Evolutionary conservation across 2,329 filamentous ascomycete genomes (phyloP).

Genomic region (Fusarium anthophilum): DNA sequence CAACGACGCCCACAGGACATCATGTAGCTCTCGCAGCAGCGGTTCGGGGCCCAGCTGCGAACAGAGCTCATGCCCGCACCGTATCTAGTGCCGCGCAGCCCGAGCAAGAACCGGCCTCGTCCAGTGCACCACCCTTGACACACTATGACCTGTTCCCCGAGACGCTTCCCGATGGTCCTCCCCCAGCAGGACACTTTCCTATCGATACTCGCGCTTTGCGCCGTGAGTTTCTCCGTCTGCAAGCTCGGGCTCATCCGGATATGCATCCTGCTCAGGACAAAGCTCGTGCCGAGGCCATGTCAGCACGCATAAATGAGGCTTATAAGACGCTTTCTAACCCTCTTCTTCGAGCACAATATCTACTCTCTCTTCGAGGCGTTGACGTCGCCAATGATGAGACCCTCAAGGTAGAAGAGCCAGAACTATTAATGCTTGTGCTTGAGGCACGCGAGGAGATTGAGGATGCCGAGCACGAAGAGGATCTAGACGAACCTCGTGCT

Average conservation of each 20-base stretch:
- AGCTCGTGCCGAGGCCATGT: conserved; percentile 76
- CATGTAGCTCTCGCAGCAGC: conserved; percentile 4
- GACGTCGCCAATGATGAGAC: conserved; percentile 84
- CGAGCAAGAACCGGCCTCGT: conserved; percentile 3
- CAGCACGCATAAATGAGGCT: conserved; percentile 87
- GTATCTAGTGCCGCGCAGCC: conserved; percentile 23
- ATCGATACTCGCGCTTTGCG: conserved; percentile 77
- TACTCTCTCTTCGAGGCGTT: conserved; percentile 77
- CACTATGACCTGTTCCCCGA: conserved; percentile 91
- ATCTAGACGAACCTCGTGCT: conserved; percentile 65
- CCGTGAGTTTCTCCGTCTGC: conserved; percentile 86
- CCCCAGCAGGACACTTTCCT: conserved; percentile 78
- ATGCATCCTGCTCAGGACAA: conserved; percentile 65
- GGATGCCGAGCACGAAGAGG: conserved; percentile 72
- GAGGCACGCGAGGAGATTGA: conserved; percentile 82
- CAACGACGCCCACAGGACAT: conserved; percentile 1
- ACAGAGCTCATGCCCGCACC: conserved; percentile 13
- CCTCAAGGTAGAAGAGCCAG: conserved; percentile 72
- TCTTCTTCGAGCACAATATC: conserved; percentile 85
- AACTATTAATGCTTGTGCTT: conserved; percentile 80
- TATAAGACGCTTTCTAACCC: conserved; percentile 86
- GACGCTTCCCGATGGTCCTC: conserved; percentile 80
- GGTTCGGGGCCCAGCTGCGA: not conserved
- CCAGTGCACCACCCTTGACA: conserved; percentile 52
- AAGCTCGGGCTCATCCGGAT: conserved; percentile 81